A percentile compares a stretch with the other conserved stretches of the same genome.
Conservation (phyloP, 2,329 filamentous ascomycete genomes). For the Clarireedia monteithiana region DNA sequence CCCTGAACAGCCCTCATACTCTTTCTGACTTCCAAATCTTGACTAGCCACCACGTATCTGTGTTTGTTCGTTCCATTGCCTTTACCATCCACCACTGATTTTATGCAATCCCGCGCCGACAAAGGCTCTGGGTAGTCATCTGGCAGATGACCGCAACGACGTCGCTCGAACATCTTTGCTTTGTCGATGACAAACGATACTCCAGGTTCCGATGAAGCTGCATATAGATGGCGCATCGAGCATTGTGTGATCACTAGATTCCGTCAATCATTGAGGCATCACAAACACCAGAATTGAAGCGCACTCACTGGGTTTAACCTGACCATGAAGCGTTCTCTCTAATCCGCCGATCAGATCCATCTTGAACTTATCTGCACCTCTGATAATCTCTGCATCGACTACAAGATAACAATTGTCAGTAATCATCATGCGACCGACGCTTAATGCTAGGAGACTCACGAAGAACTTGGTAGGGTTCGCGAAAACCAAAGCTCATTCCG, state of each 20-base stretch:
- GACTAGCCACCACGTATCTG: conserved; percentile 69
- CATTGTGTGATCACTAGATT: conserved; percentile 68
- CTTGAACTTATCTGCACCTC: conserved; percentile 74
- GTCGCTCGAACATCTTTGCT: conserved; percentile 67
- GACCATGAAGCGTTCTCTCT: conserved; percentile 76
- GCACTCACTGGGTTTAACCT: conserved; percentile 68
- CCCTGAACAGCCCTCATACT: conserved; percentile 60
- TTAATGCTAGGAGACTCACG: conserved; percentile 35
- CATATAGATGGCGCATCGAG: conserved; percentile 72
- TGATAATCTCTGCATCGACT: conserved; percentile 81
- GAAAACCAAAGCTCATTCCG: conserved; percentile 79
- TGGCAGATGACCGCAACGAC: conserved; percentile 71
- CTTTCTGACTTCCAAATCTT: conserved; percentile 56
- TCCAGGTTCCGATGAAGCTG: conserved; percentile 46
- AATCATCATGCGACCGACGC: conserved; percentile 4
- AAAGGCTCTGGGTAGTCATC: conserved; percentile 65
- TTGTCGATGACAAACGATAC: conserved; percentile 52
- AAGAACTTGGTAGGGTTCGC: conserved; percentile 88
- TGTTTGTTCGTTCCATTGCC: conserved; percentile 64
- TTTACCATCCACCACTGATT: conserved; percentile 73
- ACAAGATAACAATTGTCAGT: conserved; percentile 12
- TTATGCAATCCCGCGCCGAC: conserved; percentile 60
- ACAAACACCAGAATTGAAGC: not conserved
- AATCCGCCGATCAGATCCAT: conserved; percentile 78
- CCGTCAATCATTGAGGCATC: conserved; percentile 7